Evolutionary conservation across 331 rosid genomes (phyloP), one percentile per base, ranked within the genome.

Genomic region (Malus hybrid): DNA sequence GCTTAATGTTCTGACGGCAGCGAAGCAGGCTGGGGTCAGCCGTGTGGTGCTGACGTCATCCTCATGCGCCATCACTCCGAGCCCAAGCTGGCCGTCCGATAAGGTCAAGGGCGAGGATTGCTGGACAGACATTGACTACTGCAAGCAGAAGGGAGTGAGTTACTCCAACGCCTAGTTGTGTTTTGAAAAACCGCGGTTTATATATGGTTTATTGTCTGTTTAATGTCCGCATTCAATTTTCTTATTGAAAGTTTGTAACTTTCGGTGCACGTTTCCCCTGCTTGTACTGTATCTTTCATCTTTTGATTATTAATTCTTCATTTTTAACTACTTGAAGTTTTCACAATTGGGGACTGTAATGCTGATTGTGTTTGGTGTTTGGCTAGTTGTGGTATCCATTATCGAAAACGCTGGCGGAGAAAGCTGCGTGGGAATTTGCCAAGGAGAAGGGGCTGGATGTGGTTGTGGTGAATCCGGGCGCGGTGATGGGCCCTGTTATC

Each of bases 11-110:
- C 88, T 91, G 22, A 77, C 77, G 56, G 97, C 96, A 31, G 93
- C 97, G 9, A 86, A 93, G 79, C 89, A 90, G 84, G 93, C 87
- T 2, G 97, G 97, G 60, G 95, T 88, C 42, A 34, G 67, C 77
- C 98, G 97, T 72, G 93, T 91, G 65, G 98, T 93, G 80, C 72
- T 91, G 39, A 91, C 98, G 31, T 91, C 98, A 10, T 93, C 98
- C 4, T 11, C 72, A 72, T 82, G 94, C 4, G 85, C 98, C 19
- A 83, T 90, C 70, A 52, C 10, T 20, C 96, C 96, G 14, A 90
- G 87, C 80, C 95, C 93, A 19, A 13, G 31, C 42, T 93, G 97
- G 95, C 93, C 92, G 7, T 39, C 81, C 27, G 90, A 88, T 74
- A 84, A 76, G 64, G 74, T 83, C 4, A 87, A 76, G 81, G 80